These are phyloP conservation scores for Candida krabiensis DNA, from an alignment of 805 yeast genomes.

Conservation along the genomic window DNA sequence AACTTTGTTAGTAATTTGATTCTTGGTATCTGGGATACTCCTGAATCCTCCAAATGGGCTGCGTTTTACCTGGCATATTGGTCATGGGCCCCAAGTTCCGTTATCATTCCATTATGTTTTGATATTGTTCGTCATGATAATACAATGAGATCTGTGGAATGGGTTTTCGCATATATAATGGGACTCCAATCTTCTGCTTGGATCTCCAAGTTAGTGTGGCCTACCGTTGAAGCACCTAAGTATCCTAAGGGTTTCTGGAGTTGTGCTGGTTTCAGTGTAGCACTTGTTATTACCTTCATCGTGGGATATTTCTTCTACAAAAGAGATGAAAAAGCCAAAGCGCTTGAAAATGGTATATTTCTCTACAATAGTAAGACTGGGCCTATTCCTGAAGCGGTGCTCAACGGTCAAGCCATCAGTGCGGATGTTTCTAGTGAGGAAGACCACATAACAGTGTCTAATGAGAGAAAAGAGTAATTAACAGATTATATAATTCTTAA, in stretches of 20 bases:
- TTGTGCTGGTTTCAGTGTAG: neutral
- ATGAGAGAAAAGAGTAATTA: too few relatives aligned
- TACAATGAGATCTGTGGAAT: constrained; percentile 38
- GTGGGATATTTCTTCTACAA: neutral
- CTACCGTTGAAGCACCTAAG: constrained; percentile 39
- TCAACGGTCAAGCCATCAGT: neutral
- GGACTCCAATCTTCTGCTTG: constrained; percentile 43
- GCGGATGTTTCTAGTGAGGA: too few relatives aligned
- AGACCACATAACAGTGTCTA: neutral
- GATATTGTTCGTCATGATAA: constrained; percentile 40
- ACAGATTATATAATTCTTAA: too few relatives aligned
- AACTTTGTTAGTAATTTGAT: constrained; percentile 32
- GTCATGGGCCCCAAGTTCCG: constrained; percentile 55
- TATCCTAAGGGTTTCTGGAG: constrained; percentile 33
- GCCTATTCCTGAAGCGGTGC: neutral
- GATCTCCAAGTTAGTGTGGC: constrained; percentile 44
- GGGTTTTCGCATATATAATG: constrained; percentile 40
- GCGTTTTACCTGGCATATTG: constrained; percentile 40
- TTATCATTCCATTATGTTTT: constrained; percentile 25
- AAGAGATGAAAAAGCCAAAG: neutral
- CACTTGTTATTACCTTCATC: neutral
- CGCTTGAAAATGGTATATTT: constrained; percentile 2
- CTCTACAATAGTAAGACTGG: constrained; percentile 4
- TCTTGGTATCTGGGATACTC: constrained; percentile 49
- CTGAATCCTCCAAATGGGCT: constrained; percentile 43